Evolutionary conservation across 2,329 filamentous ascomycete species (phyloP), one percentile per base, ranked within the genome.

Genomic region (Colletotrichum horii): DNA sequence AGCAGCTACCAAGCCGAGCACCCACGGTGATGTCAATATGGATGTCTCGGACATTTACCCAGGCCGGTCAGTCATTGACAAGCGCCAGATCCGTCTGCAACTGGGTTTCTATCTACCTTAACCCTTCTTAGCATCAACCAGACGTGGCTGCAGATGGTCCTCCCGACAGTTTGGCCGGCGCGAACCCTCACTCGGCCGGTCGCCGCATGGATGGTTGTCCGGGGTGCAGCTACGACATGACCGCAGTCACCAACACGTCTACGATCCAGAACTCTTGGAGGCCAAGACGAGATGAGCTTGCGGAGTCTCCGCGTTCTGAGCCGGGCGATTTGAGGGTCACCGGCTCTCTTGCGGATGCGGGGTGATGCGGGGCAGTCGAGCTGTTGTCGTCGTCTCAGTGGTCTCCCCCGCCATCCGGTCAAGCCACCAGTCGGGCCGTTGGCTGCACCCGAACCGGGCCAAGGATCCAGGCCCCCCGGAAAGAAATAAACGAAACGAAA

Each of bases 361-460:
- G 68, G 72, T 66, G 72, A 71, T 61, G 70, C 64, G 70, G 70
- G 70, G 70, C 52, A 30, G 61, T 22, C 15, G 61, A 71, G 69
- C 32, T 30, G 52, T 56, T 67, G 48, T 67, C 24, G 28, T 55
- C 30, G 36, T 66, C 62, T 66, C n/a, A 66, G 24, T 30, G 48
- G 61, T 52, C 48, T 71, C 68, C 70, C 65, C 73, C 73, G 64
- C 69, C 68, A 71, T 75, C 61, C n/a, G 24, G 34, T 75, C 73
- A 73, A 75, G 73, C 70, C 73, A 75, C 70, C 58, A 75, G 70
- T 75, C 70, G 73, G 73, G 73, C 73, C 73, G 73, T 75, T 75
- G 58, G 70, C 55, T 32, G 12, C 58, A 75, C 36, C 55, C 55
- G 36, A 55, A 30, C 68, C 9, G 55, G 32, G 19, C 34, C 69